phyloP scores from a whole-genome alignment of 352 stramenopile species.

The Blastocystis sp. region DNA sequence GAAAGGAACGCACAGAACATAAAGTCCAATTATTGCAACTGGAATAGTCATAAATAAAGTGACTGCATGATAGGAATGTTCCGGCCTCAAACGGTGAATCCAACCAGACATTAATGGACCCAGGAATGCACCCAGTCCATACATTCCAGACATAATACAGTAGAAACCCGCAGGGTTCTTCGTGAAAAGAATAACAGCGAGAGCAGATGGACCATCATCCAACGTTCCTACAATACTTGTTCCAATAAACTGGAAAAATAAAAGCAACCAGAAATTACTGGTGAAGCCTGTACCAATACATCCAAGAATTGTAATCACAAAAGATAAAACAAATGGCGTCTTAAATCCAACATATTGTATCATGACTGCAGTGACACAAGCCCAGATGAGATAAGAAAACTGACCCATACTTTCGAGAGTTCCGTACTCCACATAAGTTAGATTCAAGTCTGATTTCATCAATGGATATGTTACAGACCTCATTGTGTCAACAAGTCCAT shows the following conservation, averaged over 20 bases:
- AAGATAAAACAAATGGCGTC: neutral
- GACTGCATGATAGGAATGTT: neutral
- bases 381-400: slow-evolving; percentile 58
- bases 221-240: slow-evolving; percentile 22
- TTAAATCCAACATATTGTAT: slow-evolving; percentile 37
- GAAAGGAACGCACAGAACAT: slow-evolving; percentile 53
- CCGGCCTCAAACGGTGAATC: neutral
- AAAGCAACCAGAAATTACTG: neutral
- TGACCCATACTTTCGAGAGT: slow-evolving; percentile 19
- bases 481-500: slow-evolving; percentile 34
- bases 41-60: slow-evolving; percentile 26
- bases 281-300: slow-evolving; percentile 6
- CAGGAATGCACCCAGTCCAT: slow-evolving; percentile 55
- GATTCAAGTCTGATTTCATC: slow-evolving; percentile 9
- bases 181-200: slow-evolving; percentile 55
- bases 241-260: slow-evolving; percentile 18
- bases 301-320: slow-evolving; percentile 26
- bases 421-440: slow-evolving; percentile 24
- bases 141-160: slow-evolving; percentile 62
- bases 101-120: slow-evolving; percentile 2
- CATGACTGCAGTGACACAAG: neutral
- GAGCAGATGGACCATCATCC: slow-evolving; percentile 21
- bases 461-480: slow-evolving; percentile 30
- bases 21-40: neutral
- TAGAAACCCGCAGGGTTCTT: slow-evolving; percentile 44